phyloP scores from a whole-genome alignment of 768 basidiomycete genomes.

The Phanerochaete carnosa region DNA sequence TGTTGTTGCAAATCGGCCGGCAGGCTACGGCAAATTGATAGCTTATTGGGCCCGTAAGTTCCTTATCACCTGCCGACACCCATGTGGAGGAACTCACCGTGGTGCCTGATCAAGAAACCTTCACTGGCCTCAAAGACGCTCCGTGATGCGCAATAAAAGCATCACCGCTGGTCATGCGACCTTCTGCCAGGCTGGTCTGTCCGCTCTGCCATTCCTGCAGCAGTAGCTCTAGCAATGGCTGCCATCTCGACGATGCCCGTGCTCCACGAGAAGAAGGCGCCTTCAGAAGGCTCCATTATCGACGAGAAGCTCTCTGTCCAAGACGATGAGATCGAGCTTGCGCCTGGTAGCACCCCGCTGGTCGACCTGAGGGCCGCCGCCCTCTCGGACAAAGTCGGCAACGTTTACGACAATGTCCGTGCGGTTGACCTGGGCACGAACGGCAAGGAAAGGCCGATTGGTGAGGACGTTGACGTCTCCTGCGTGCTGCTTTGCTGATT shows the following conservation, averaged over 20 bases:
- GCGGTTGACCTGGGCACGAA: conserved; percentile 41
- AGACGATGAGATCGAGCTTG: neutral
- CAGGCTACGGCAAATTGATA: too few species aligned
- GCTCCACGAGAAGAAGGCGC: conserved; percentile 8
- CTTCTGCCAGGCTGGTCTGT: neutral
- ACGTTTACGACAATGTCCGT: conserved; percentile 23
- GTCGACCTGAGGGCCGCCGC: conserved; percentile 9
- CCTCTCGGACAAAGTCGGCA: conserved; percentile 5
- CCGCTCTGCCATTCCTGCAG: neutral
- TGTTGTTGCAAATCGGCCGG: too few species aligned
- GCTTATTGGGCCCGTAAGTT: too few species aligned
- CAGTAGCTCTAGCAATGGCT: conserved; percentile 11
- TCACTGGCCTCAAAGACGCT: neutral
- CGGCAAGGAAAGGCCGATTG: conserved; percentile 50
- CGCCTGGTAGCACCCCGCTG: neutral
- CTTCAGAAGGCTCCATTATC: conserved; percentile 9
- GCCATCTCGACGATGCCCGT: conserved; percentile 6
- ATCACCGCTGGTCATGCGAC: neutral
- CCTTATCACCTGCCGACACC: too few species aligned
- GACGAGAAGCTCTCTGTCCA: conserved; percentile 16
- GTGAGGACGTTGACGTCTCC: conserved; percentile 21
- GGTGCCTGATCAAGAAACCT: neutral
- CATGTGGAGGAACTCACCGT: too few species aligned
- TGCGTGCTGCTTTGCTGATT: neutral
- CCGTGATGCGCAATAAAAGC: neutral